A percentile compares a stretch with the other conserved stretches of the same genome.
Evolutionary conservation across 148 eudicot genomes (phyloP).

Genomic region (Rhododendron ferrugineum): DNA sequence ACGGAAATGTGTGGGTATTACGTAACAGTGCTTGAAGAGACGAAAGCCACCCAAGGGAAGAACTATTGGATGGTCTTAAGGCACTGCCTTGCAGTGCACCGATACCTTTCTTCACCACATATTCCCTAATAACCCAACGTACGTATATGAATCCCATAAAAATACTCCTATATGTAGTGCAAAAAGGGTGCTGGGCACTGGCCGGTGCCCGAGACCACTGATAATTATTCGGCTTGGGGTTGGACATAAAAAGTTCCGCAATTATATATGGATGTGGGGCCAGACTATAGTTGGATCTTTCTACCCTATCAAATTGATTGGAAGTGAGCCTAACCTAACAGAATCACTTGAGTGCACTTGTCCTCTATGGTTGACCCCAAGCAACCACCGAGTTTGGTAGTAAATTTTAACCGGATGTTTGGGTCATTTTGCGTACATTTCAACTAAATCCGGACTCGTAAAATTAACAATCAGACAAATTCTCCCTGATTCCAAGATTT

Average conservation of each 20-base stretch:
- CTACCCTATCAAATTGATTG: background rate
- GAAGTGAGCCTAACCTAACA: background rate
- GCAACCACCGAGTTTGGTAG: background rate
- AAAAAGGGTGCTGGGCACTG: too few species aligned
- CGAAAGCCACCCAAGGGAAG: background rate
- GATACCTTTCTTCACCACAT: background rate
- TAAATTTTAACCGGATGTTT: too few species aligned
- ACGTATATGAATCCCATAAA: background rate
- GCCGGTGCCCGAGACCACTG: background rate
- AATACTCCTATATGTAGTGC: too few species aligned
- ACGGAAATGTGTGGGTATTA: background rate
- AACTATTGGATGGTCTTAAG: too few species aligned
- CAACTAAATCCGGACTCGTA: accelerated
- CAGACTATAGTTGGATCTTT: background rate
- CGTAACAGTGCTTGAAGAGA: too few species aligned
- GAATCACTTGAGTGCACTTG: background rate
- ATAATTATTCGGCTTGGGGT: background rate
- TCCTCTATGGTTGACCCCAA: background rate
- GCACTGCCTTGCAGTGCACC: background rate
- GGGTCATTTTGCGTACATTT: accelerated
- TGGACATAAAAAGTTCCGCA: background rate
- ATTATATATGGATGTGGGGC: background rate
- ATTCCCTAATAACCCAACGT: too few species aligned
- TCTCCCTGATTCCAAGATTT: too few species aligned
- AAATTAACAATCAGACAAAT: too few species aligned